Evolutionary conservation across 495 filamentous ascomycete species (phyloP), one percentile per base, ranked within the genome.

Genomic region (Friedmanniomyces simplex): DNA sequence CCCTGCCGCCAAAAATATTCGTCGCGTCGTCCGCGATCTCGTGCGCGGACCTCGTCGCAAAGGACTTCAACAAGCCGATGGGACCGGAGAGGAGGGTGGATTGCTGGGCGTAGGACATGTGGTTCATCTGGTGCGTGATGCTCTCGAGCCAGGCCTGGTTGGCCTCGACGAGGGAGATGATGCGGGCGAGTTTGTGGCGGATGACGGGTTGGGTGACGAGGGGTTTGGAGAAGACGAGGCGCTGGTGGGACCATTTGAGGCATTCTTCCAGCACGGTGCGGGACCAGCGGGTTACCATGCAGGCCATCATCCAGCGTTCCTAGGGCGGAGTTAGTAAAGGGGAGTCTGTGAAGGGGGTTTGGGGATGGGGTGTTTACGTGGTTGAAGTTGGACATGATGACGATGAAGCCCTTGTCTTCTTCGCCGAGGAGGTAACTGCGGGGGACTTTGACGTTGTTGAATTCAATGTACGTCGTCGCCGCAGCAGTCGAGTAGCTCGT

Each of bases 331-430:
- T 43, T 50, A 13, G 60, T 46, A 25, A 39, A 25, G 59, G 28
- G 10, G 28, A 10, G 28, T 3, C 10, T 32, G 28, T n/a, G n/a
- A n/a, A n/a, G 28, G 28, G 28, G 28, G 10, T 4, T 4, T 3
- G 28, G 86, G 85, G 10, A 10, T 3, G 28, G 28, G 10, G 28
- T 3, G 28, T 32, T 32, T 32, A 32, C 28, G 72, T 88, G 85
- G 76, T 89, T 88, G 76, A 91, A 90, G 72, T 91, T 91, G 72
- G 76, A 81, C 68, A 91, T 86, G 70, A 93, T 88, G n/a, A 93
- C 87, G 49, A 83, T 79, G 69, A 95, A 89, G 12, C 89, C 89
- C 73, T 91, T 87, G 77, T 93, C 79, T 66, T 93, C 88, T 68
- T 86, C 76, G 55, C 89, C 88, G 8, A 95, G 78, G 13, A 93